Percentiles rank a stretch among this genome's conserved stretches.
phyloP scores from a whole-genome alignment of 108 stramenopile species.

The Thalassiosira profunda region DNA sequence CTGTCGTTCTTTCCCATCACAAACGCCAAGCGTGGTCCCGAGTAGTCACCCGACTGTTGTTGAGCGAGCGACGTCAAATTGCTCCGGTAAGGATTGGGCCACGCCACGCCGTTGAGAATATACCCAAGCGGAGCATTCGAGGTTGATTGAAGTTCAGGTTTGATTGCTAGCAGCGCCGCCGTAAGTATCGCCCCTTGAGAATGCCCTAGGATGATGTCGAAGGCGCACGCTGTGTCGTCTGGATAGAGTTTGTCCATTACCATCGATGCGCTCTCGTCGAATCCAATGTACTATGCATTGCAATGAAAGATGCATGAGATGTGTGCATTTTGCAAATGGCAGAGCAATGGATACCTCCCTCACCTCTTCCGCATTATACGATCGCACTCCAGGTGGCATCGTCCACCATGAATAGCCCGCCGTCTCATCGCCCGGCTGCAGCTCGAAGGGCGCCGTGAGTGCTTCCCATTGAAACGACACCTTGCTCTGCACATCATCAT shows the following conservation, averaged over 20 bases:
- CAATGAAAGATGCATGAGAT: no score
- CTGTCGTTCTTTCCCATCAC: slow-evolving; percentile 66
- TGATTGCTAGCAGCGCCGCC: slow-evolving; percentile 60
- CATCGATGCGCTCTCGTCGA: slow-evolving; percentile 52
- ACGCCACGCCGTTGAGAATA: slow-evolving; percentile 82
- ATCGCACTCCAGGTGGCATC: slow-evolving; percentile 74
- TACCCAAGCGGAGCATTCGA: slow-evolving; percentile 41
- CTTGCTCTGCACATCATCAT: no score
- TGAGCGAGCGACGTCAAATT: slow-evolving; percentile 3
- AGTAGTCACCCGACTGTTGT: slow-evolving; percentile 14
- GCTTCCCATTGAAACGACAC: slow-evolving; percentile 41
- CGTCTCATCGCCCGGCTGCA: slow-evolving; percentile 43
- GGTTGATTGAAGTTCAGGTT: slow-evolving; percentile 7
- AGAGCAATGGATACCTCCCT: no score
- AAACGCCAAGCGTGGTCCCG: slow-evolving; percentile 59
- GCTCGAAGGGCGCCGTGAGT: slow-evolving; percentile 45
- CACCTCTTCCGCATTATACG: slow-evolving; percentile 77
- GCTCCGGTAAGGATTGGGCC: slow-evolving; percentile 69
- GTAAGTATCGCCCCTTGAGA: slow-evolving; percentile 87
- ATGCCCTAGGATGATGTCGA: slow-evolving; percentile 78
- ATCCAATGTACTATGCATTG: slow-evolving; percentile 78
- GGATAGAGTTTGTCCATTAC: slow-evolving; percentile 46
- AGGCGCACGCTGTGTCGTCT: slow-evolving; percentile 23
- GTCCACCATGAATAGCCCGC: slow-evolving; percentile 83
- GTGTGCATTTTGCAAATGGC: no score